phyloP scores from a whole-genome alignment of 371 early-diverging fungal species.

The Mucor irregularis region DNA sequence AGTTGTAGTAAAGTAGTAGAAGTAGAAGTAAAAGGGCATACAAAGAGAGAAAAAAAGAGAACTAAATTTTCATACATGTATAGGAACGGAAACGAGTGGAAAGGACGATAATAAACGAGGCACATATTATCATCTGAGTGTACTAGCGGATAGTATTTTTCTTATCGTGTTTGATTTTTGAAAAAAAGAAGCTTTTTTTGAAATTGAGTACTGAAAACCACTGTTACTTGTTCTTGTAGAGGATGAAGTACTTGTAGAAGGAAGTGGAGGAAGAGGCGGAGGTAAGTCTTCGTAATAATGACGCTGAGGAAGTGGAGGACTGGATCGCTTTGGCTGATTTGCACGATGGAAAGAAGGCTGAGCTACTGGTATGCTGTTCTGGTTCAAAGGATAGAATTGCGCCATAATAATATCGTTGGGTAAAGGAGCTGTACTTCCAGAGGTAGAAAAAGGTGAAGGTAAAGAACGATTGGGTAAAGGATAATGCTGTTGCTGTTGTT shows the following conservation, averaged over 20 bases:
- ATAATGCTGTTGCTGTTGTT: not conserved
- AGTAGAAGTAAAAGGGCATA: too few species aligned
- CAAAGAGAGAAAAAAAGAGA: too few species aligned
- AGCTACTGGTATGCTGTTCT: slow-evolving; percentile 5
- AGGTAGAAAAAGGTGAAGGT: slow-evolving; percentile 21
- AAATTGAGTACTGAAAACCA: slow-evolving; percentile 8
- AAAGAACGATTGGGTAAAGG: slow-evolving; percentile 15
- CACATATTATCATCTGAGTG: slow-evolving; percentile 22
- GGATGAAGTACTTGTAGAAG: not conserved
- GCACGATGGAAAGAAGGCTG: too few species aligned
- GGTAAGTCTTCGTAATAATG: too few species aligned
- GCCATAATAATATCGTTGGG: slow-evolving; percentile 13
- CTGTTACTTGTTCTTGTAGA: not conserved
- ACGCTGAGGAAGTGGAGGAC: not conserved
- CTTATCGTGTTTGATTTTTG: slow-evolving; percentile 24
- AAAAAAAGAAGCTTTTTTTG: slow-evolving; percentile 26
- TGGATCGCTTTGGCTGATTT: not conserved
- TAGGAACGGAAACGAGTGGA: not conserved
- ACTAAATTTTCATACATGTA: too few species aligned
- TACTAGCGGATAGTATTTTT: slow-evolving; percentile 24
- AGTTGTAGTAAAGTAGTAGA: too few species aligned
- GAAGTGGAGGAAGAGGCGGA: not conserved
- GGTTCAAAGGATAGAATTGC: slow-evolving; percentile 15
- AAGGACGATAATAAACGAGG: not conserved
- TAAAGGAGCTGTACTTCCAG: not conserved